These are phyloP conservation scores for Drechslera avenae DNA, from an alignment of 2,329 filamentous ascomycete genomes.

Conservation along the genomic window DNA sequence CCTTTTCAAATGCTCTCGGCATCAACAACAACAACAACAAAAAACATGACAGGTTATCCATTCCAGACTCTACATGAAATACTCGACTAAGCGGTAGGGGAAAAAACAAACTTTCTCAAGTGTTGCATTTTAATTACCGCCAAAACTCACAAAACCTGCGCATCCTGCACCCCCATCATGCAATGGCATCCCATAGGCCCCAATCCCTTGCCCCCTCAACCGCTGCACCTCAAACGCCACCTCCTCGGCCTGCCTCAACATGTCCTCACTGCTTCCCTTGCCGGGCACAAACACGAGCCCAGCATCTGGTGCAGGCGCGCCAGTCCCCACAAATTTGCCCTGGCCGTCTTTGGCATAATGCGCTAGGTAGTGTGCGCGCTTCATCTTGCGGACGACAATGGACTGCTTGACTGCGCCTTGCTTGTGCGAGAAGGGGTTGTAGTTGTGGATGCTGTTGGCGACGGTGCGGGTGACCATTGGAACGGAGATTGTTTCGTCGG, in stretches of 20 bases:
- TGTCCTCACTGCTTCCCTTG: slow-evolving; percentile 35
- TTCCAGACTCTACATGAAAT: too few relatives aligned
- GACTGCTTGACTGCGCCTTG: slow-evolving; percentile 5
- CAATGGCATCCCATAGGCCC: slow-evolving; percentile 9
- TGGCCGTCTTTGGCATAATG: slow-evolving; percentile 39
- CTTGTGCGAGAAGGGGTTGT: slow-evolving; percentile 22
- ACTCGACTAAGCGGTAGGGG: too few relatives aligned
- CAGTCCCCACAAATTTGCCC: slow-evolving; percentile 37
- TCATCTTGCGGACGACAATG: slow-evolving; percentile 17
- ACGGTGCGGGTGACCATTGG: slow-evolving; percentile 18
- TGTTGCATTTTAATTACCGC: too few relatives aligned
- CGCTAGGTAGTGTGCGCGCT: slow-evolving; percentile 33
- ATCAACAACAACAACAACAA: too few relatives aligned
- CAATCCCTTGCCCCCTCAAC: slow-evolving; percentile 15
- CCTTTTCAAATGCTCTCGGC: too few relatives aligned
- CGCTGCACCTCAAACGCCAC: slow-evolving; percentile 31
- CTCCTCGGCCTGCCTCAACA: slow-evolving; percentile 33
- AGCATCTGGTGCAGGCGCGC: slow-evolving; percentile 29
- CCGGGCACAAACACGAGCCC: slow-evolving; percentile 37
- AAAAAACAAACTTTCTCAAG: too few relatives aligned
- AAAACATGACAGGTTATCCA: too few relatives aligned
- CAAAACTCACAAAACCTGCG: neutral
- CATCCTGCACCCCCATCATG: neutral
- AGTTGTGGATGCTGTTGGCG: slow-evolving; percentile 12
- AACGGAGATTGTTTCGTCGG: slow-evolving; percentile 19